These are phyloP conservation scores for Nidula microcarpa DNA, from an alignment of 768 basidiomycete genomes.

Conservation along the genomic window DNA sequence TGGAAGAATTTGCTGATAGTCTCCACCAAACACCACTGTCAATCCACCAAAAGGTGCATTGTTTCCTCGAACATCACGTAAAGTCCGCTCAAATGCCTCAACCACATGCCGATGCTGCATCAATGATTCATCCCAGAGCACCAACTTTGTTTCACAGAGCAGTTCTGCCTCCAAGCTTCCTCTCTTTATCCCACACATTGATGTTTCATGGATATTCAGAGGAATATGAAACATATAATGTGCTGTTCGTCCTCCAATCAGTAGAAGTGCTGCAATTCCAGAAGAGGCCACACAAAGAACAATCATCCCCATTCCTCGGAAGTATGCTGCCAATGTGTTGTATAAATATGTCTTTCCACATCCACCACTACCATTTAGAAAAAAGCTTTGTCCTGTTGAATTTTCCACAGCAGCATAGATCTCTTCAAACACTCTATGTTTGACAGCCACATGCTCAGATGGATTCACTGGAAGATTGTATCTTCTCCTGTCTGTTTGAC, in stretches of 20 bases:
- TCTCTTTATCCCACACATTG: conserved; percentile 2
- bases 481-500: background rate
- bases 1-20: conserved; percentile 46
- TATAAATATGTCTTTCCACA: conserved; percentile 45
- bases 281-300: conserved; percentile 47
- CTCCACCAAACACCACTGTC: conserved; percentile 44
- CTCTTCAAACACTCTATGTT: conserved; percentile 21
- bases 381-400: conserved; percentile 22
- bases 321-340: conserved; percentile 22
- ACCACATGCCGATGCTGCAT: conserved; percentile 31
- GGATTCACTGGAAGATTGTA: background rate
- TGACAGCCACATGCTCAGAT: conserved; percentile 29
- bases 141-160: background rate
- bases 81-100: conserved; percentile 36
- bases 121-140: conserved; percentile 40
- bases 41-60: conserved; percentile 37
- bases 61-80: conserved; percentile 25
- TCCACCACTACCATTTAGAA: conserved; percentile 40
- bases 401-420: conserved; percentile 21
- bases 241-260: conserved; percentile 40
- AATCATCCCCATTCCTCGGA: conserved; percentile 23
- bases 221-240: conserved; percentile 51
- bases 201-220: conserved; percentile 21
- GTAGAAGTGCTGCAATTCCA: conserved; percentile 42
- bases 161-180: background rate